A percentile compares a stretch with the other conserved stretches of the same genome.
These are phyloP conservation scores for Scheffersomyces segobiensis DNA, from an alignment of 1,139 yeast species.

Conservation along the genomic window DNA sequence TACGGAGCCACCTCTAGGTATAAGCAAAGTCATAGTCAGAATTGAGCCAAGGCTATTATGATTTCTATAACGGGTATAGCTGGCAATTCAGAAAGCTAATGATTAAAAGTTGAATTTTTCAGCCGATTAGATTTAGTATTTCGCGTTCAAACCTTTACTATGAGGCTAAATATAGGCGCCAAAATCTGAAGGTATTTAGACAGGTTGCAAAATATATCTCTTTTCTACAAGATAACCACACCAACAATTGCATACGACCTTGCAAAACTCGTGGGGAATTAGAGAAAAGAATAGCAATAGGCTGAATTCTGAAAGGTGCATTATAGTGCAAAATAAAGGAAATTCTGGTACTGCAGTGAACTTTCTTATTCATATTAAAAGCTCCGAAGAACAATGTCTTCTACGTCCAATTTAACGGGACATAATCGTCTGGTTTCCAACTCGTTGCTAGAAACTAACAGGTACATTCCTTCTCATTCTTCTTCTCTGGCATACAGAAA, in stretches of 20 bases:
- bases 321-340: background rate
- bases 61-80: background rate
- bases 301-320: background rate
- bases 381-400: background rate
- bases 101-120: background rate
- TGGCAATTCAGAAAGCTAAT: background rate
- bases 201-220: background rate
- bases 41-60: background rate
- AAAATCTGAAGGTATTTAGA: background rate
- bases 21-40: background rate
- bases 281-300: background rate
- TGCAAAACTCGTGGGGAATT: background rate
- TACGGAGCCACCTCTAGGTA: background rate
- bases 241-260: background rate
- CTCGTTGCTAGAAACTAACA: slow-evolving; percentile 3
- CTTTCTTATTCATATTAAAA: background rate
- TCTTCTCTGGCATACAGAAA: slow-evolving; percentile 20
- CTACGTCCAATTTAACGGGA: background rate
- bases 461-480: slow-evolving; percentile 23
- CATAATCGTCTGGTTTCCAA: background rate
- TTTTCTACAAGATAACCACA: background rate
- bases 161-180: background rate
- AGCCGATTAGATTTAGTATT: background rate
- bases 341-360: background rate
- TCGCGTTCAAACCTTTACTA: background rate